Conservation (phyloP, 164 flowering plant species). For the Berberis thunbergii region DNA sequence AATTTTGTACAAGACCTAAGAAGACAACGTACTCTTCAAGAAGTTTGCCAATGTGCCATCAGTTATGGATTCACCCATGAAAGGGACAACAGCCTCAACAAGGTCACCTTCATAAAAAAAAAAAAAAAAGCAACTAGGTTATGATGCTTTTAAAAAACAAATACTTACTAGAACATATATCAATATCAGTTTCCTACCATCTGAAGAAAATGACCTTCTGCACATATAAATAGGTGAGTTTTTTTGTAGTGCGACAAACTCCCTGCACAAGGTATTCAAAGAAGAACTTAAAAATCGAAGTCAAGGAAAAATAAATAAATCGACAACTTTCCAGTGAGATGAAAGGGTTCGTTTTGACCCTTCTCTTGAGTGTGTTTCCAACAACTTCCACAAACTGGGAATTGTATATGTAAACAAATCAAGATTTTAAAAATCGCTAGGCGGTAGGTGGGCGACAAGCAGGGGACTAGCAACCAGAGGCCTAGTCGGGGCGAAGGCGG, state of each 20-base stretch:
- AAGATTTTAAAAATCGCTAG: no score
- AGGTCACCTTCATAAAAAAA: not conserved
- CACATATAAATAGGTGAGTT: not conserved
- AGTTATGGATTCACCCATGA: slow-evolving; percentile 10
- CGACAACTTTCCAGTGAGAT: not conserved
- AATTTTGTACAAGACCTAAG: not conserved
- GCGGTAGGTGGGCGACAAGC: no score
- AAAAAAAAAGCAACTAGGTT: not conserved
- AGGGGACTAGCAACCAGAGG: no score
- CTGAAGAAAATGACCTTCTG: not conserved
- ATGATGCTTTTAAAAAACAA: not conserved
- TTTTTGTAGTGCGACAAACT: not conserved
- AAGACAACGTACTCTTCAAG: not conserved
- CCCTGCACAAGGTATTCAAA: not conserved
- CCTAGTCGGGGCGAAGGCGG: no score
- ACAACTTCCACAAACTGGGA: not conserved
- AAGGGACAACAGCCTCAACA: not conserved
- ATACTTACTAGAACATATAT: not conserved
- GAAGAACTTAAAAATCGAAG: not conserved
- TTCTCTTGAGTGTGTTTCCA: not conserved
- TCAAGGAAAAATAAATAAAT: not conserved
- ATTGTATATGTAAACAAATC: no score
- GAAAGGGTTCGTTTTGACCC: not conserved
- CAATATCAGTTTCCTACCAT: not conserved
- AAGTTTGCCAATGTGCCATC: not conserved